These are phyloP conservation scores for Lojkania enalia DNA, from an alignment of 2,329 filamentous ascomycete genomes.

Conservation along the genomic window DNA sequence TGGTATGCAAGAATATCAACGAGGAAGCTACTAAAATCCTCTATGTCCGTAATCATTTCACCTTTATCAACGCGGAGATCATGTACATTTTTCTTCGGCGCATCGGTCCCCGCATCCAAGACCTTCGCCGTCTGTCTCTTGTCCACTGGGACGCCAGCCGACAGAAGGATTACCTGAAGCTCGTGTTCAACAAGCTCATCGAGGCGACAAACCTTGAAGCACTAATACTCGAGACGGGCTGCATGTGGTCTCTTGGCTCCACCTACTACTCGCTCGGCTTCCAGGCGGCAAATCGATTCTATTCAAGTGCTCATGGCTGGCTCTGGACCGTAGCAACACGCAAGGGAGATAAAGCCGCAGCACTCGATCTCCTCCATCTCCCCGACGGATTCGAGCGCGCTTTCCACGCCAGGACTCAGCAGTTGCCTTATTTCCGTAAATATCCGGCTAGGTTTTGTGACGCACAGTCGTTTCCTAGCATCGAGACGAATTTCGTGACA, in stretches of 20 bases:
- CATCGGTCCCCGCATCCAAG: not conserved
- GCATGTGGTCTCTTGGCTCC: not conserved
- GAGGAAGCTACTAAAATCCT: constrained; percentile 4
- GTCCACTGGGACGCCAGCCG: not conserved
- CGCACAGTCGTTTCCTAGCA: too few species aligned
- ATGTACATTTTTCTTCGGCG: not conserved
- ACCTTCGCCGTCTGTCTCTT: not conserved
- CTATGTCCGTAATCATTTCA: not conserved
- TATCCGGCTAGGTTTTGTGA: too few species aligned
- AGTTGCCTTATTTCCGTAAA: too few species aligned
- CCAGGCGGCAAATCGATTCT: not conserved
- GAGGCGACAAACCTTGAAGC: not conserved
- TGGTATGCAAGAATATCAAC: not conserved
- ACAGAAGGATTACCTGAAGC: too few species aligned
- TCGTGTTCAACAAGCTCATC: not conserved
- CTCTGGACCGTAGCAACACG: not conserved
- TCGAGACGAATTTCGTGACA: too few species aligned
- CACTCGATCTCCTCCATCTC: too few species aligned
- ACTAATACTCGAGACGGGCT: not conserved
- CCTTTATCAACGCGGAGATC: not conserved
- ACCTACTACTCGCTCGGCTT: not conserved
- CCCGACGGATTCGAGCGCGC: too few species aligned
- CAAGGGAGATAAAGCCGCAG: not conserved
- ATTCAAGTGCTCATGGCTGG: not conserved
- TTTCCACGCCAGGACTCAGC: too few species aligned